Evolutionary conservation across 306 rosid genomes (phyloP), one percentile per base, ranked within the genome.

Genomic region (Castanea crenata): DNA sequence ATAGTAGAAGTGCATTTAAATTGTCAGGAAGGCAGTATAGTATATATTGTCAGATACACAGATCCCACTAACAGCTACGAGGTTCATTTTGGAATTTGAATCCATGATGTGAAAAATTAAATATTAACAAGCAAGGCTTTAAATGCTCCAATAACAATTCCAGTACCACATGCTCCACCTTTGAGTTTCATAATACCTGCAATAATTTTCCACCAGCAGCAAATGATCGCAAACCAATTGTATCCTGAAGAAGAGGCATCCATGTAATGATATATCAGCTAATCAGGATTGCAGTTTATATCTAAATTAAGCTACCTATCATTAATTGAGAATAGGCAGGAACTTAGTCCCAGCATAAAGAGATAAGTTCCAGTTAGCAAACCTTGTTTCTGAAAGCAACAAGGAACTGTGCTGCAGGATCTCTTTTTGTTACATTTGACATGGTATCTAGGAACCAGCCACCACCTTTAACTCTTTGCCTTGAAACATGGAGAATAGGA

Each of bases 171-270:
- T 34, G n/a, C 52, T 34, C 72, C 72, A 34, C 67, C 32, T 61
- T 1, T 35, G 5, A 29, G 55, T 20, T 55, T 73, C 32, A 54
- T 38, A 71, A 55, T 85, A 96, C 99, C 99, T 96, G 98, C 89
- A 96, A 79, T 78, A 96, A 87, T 86, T 91, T 96, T 59, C 99
- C 99, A 76, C 99, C 99, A 59, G 99, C 92, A 79, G 97, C 91
- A 86, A 96, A 90, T 69, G 99, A 96, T 77, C 99, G 91, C 83
- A 96, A 80, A 65, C 99, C 99, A 87, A 93, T 91, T 61, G 91
- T 88, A 75, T 96, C 98, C 99, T 93, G 80, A 32, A 91, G 82
- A 78, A 86, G 73, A 68, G 62, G 78, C 62, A 81, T 63, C 61
- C 74, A 82, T 61, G 49, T 51, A 78, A 71, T 72, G 73, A 56